Evolutionary conservation across 176 grass and related monocot genomes (phyloP).

Genomic region (Phragmites australis): DNA sequence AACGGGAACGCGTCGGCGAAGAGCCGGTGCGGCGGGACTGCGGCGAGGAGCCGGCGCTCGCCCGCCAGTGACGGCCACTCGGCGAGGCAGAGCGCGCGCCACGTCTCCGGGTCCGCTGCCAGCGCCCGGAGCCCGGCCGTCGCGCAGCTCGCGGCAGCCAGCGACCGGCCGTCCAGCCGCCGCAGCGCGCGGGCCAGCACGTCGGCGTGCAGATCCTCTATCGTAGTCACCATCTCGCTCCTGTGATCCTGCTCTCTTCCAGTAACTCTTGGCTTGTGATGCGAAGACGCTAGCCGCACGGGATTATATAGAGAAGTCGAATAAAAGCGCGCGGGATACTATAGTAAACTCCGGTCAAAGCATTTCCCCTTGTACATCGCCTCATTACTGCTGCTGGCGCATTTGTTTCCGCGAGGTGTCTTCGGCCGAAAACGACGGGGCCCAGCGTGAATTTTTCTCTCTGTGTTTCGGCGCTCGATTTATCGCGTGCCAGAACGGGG

Average conservation of each 20-base stretch:
- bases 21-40: constrained; percentile 43
- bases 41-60: constrained; percentile 10
- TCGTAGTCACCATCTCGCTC: constrained; percentile 18
- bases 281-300: background rate
- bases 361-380: background rate
- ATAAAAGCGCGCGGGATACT: background rate
- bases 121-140: constrained; percentile 53
- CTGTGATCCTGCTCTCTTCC: no score
- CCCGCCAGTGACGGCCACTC: constrained; percentile 62
- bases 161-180: constrained; percentile 58
- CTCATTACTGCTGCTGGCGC: background rate
- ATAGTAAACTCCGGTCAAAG: background rate
- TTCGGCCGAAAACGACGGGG: constrained; percentile 5
- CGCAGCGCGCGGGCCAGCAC: constrained; percentile 57
- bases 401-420: background rate
- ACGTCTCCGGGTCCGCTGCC: constrained; percentile 47
- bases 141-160: constrained; percentile 60
- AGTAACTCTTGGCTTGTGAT: background rate
- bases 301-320: background rate
- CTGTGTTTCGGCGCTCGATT: background rate
- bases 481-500: background rate
- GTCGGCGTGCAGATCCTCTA: constrained; percentile 67
- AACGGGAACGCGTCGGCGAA: constrained; percentile 68
- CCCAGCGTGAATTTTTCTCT: background rate
- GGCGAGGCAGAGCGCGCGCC: constrained; percentile 72